phyloP scores from a whole-genome alignment of 495 filamentous ascomycete species.

The Aspergillus conjunctus region DNA sequence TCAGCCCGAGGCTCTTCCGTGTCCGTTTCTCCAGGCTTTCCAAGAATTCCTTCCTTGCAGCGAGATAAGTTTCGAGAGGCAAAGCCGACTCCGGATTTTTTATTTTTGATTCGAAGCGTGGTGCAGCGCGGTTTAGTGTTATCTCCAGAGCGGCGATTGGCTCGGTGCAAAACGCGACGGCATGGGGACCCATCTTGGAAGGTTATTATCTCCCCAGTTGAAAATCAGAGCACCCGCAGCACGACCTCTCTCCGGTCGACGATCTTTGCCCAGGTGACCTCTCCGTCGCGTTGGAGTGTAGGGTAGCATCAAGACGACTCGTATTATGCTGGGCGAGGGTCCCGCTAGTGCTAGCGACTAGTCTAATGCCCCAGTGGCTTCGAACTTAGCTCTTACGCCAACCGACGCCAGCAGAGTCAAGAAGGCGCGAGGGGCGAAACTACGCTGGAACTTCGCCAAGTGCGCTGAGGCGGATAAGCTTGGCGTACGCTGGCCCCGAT shows the following conservation, averaged over 20 bases:
- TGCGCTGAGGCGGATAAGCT: conserved; percentile 11
- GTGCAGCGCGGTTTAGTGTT: neutral
- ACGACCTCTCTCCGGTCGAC: neutral
- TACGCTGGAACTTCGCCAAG: conserved; percentile 5
- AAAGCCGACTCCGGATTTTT: neutral
- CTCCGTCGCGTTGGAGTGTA: neutral
- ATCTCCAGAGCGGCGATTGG: neutral
- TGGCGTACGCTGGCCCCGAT: conserved; percentile 3
- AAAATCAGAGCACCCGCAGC: neutral
- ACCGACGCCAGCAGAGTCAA: neutral
- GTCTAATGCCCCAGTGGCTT: conserved; percentile 7
- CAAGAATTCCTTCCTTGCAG: neutral
- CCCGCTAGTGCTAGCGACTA: too few relatives aligned
- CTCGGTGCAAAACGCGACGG: neutral
- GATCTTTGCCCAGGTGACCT: neutral
- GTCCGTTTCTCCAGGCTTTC: conserved; percentile 6
- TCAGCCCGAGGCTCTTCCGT: conserved; percentile 1
- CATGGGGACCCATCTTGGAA: conserved; percentile 1
- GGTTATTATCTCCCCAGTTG: neutral
- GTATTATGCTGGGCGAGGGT: neutral
- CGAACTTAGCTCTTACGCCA: conserved; percentile 4
- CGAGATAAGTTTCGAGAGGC: conserved; percentile 5
- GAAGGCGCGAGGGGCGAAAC: neutral
- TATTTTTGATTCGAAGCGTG: neutral
- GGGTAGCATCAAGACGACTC: conserved; percentile 3